These are phyloP conservation scores for Carex sylvatica DNA, from an alignment of 202 grass and related monocot species.

Conservation along the genomic window DNA sequence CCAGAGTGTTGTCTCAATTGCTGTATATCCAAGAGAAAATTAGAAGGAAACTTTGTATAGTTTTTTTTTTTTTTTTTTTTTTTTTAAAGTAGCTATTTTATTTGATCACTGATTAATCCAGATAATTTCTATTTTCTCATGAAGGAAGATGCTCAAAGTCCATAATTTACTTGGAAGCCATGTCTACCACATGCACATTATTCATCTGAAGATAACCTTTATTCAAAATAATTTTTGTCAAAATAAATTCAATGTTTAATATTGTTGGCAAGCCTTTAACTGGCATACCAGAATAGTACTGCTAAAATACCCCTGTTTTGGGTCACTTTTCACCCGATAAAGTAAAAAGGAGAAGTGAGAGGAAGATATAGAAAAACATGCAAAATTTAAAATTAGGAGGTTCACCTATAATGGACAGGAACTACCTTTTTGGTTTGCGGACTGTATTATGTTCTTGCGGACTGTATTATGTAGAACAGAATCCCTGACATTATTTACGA, in stretches of 20 bases:
- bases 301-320: neutral
- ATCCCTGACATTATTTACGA: neutral
- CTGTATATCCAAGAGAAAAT: constrained; percentile 30
- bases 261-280: neutral
- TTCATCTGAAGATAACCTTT: neutral
- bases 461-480: neutral
- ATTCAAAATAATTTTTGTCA: neutral
- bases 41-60: neutral
- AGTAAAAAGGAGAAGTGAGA: neutral
- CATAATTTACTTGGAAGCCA: neutral
- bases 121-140: neutral
- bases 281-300: neutral
- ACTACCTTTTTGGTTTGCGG: neutral
- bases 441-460: no score
- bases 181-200: neutral
- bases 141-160: neutral
- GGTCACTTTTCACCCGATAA: neutral
- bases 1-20: constrained; percentile 85
- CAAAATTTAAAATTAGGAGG: neutral
- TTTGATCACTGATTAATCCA: neutral
- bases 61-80: no score
- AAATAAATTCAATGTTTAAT: neutral
- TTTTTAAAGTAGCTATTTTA: neutral
- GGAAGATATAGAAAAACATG: neutral
- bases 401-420: neutral